These are phyloP conservation scores for Hymenoscyphus repandus DNA, from an alignment of 2,329 filamentous ascomycete species.

Conservation along the genomic window DNA sequence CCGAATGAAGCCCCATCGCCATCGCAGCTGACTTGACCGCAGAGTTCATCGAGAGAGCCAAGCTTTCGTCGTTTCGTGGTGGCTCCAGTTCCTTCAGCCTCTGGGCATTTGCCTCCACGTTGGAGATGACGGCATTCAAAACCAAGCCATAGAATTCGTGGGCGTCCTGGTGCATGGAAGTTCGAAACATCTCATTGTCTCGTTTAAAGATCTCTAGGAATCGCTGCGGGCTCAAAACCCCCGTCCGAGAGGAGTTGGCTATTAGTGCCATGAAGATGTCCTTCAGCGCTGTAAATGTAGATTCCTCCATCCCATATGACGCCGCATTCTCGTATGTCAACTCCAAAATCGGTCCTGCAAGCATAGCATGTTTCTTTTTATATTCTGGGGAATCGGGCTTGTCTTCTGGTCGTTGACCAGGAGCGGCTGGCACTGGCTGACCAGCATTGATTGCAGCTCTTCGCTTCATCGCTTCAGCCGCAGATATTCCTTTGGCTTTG, in stretches of 20 bases:
- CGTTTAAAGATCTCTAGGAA: slow-evolving; percentile 91
- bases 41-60: slow-evolving; percentile 47
- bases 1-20: slow-evolving; percentile 33
- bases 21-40: slow-evolving; percentile 37
- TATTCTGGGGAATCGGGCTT: slow-evolving; percentile 93
- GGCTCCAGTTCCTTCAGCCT: slow-evolving; percentile 49
- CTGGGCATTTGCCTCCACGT: slow-evolving; percentile 82
- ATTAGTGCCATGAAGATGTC: slow-evolving; percentile 94
- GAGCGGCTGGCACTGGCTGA: slow-evolving; percentile 49
- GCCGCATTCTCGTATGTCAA: slow-evolving; percentile 74
- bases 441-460: slow-evolving; percentile 49
- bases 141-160: slow-evolving; percentile 95
- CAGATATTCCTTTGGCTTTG: slow-evolving; percentile 48
- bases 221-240: slow-evolving; percentile 84
- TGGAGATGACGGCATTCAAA: slow-evolving; percentile 92
- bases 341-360: slow-evolving; percentile 80
- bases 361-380: slow-evolving; percentile 93
- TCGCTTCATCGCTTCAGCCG: slow-evolving; percentile 52
- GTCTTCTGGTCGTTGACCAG: slow-evolving; percentile 66
- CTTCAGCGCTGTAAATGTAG: slow-evolving; percentile 88
- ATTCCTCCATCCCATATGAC: slow-evolving; percentile 89
- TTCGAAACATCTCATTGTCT: slow-evolving; percentile 96
- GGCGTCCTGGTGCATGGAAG: slow-evolving; percentile 96
- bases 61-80: slow-evolving; percentile 36
- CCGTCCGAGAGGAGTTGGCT: slow-evolving; percentile 73